Evolutionary conservation across 2,329 filamentous ascomycete genomes (phyloP).

Genomic region (Neoscytalidium dimidiatum): DNA sequence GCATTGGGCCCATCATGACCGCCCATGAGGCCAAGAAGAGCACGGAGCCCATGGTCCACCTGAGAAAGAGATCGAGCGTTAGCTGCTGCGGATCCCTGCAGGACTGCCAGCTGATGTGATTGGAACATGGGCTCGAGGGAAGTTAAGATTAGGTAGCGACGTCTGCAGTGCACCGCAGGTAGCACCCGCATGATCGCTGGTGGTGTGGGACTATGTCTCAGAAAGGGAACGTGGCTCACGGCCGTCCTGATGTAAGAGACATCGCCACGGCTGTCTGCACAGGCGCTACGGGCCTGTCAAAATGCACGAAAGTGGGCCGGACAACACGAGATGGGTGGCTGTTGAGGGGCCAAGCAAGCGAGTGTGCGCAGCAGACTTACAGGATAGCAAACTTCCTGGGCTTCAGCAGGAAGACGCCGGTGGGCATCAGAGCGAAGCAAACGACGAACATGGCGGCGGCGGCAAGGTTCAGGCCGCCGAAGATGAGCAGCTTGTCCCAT

Average conservation of each 20-base stretch:
- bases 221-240: slow-evolving; percentile 39
- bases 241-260: slow-evolving; percentile 30
- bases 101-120: slow-evolving; percentile 26
- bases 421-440: slow-evolving; percentile 85
- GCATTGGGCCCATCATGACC: slow-evolving; percentile 86
- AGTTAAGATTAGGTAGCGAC: slow-evolving; percentile 33
- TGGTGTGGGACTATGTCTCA: slow-evolving; percentile 24
- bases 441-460: slow-evolving; percentile 90
- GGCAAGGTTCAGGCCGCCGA: slow-evolving; percentile 85
- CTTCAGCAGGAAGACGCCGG: slow-evolving; percentile 66
- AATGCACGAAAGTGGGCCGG: slow-evolving; percentile 18
- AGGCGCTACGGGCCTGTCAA: slow-evolving; percentile 13
- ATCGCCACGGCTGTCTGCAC: slow-evolving; percentile 10
- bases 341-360: background rate
- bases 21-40: slow-evolving; percentile 93
- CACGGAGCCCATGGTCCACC: slow-evolving; percentile 91
- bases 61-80: slow-evolving; percentile 44
- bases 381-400: slow-evolving; percentile 95
- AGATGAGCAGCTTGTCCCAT: slow-evolving; percentile 94
- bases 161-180: slow-evolving; percentile 40
- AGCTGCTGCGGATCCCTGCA: slow-evolving; percentile 21
- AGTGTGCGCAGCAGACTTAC: slow-evolving; percentile 63
- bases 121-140: slow-evolving; percentile 27
- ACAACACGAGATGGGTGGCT: slow-evolving; percentile 24
- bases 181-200: slow-evolving; percentile 44